Conservation (phyloP, 2,329 filamentous ascomycete species). For the Falciphora oryzae region DNA sequence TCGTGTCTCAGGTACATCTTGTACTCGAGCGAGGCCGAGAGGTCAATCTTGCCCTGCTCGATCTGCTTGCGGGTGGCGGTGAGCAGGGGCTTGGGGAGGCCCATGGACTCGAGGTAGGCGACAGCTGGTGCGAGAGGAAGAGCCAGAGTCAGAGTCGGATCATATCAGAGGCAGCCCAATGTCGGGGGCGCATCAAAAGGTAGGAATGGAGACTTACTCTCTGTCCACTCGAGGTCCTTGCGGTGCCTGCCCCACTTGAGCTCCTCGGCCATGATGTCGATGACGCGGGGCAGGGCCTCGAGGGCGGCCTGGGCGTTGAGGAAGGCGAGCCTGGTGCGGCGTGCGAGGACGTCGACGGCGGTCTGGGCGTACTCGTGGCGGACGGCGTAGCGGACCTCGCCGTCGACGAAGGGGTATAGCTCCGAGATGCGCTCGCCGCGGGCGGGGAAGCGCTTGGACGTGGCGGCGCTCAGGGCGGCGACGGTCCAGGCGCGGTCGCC, state of each 20-base stretch:
- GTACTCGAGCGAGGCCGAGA: slow-evolving; percentile 51
- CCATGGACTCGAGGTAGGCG: slow-evolving; percentile 58
- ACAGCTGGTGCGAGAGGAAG: slow-evolving; percentile 36
- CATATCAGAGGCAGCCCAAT: too few species aligned
- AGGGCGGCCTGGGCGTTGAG: slow-evolving; percentile 87
- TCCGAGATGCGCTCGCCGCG: slow-evolving; percentile 72
- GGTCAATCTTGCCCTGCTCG: slow-evolving; percentile 53
- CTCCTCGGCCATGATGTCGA: slow-evolving; percentile 85
- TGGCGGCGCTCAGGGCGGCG: slow-evolving; percentile 71
- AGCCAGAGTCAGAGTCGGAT: too few species aligned
- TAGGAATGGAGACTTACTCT: slow-evolving; percentile 43
- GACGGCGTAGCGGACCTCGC: slow-evolving; percentile 83
- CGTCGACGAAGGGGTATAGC: slow-evolving; percentile 87
- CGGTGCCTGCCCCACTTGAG: slow-evolving; percentile 69
- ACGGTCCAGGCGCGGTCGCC: slow-evolving; percentile 92
- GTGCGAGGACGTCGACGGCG: slow-evolving; percentile 79
- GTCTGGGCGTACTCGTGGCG: slow-evolving; percentile 89
- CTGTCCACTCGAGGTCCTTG: slow-evolving; percentile 75
- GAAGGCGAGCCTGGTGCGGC: slow-evolving; percentile 80
- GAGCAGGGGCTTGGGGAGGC: slow-evolving; percentile 55
- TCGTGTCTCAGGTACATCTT: slow-evolving; percentile 58
- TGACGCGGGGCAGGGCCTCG: slow-evolving; percentile 76
- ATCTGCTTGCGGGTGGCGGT: slow-evolving; percentile 53
- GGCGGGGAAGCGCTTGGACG: slow-evolving; percentile 73
- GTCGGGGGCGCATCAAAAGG: background rate